A percentile compares a stretch with the other conserved stretches of the same genome.
Evolutionary conservation across 176 grass and related monocot genomes (phyloP).

Genomic region (Oryza australiensis): DNA sequence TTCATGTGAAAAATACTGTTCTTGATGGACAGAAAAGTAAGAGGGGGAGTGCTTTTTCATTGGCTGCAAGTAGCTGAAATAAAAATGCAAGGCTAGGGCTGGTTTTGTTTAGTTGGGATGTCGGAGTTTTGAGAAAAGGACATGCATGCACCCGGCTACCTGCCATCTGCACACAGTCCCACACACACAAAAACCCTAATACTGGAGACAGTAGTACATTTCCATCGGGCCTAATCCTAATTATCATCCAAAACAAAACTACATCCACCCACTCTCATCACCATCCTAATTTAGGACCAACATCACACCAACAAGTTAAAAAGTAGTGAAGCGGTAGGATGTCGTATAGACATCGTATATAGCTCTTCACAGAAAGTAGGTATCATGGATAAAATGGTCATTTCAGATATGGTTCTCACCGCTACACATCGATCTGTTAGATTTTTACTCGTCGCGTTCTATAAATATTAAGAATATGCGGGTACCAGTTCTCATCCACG

Average conservation of each 20-base stretch:
- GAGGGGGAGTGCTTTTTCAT: neutral
- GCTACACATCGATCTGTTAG: neutral
- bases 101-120: conserved; percentile 54
- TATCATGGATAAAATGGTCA: neutral
- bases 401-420: neutral
- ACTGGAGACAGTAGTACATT: conserved; percentile 15
- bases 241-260: conserved; percentile 36
- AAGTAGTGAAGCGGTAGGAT: neutral
- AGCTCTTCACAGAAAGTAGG: neutral
- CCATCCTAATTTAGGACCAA: conserved; percentile 39
- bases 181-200: conserved; percentile 55
- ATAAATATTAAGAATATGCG: neutral
- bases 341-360: neutral
- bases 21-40: neutral
- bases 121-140: conserved; percentile 48
- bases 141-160: conserved; percentile 39
- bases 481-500: neutral
- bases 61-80: conserved; percentile 24
- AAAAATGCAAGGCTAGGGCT: neutral
- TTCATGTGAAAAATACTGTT: conserved; percentile 10
- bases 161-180: conserved; percentile 26
- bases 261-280: conserved; percentile 31
- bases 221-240: conserved; percentile 27
- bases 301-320: neutral
- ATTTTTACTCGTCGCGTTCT: neutral